Evolutionary conservation across 805 yeast species (phyloP), one percentile per base, ranked within the genome.

Genomic region (Brettanomyces custersianus): DNA sequence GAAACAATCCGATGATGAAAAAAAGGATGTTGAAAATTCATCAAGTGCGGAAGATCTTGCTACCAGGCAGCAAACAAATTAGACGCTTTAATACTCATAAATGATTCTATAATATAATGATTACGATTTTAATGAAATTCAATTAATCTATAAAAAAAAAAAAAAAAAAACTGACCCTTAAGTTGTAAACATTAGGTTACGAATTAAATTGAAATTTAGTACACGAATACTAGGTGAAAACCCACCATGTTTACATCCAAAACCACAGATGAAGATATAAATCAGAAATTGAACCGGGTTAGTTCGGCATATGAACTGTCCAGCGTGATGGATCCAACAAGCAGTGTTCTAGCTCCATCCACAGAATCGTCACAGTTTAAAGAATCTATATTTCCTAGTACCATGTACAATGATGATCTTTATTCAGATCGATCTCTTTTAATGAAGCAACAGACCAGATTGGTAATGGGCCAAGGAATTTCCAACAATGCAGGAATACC

Each of bases 401-500:
- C 39, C 29, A 37, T 30, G 11, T 20, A 31, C 25, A 40, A 44
- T 34, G 49, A 45, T 35, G 42, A 43, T 10, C 9, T 23, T 25
- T 18, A 25, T 16, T 44, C 51, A 7, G 38, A 46, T 4, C 33
- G 36, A 13, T 25, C 49, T 12, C 31, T 40, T 4, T 28, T 41
- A 31, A 47, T 44, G 15, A 33, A 41, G n/a, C 37, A 27, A 17
- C 44, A 18, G 29, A n/a, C 52, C 11, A 43, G 39, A 15, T 26
- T 51, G 20, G 39, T 58, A 4, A 47, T 59, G 6, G 65, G 64
- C 9, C 63, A 59, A 40, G 57, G 61, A 4, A 60, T 60, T n/a
- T 36, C 31, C 2, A 47, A 50, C 30, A 60, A 57, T 37, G 43
- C 51, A 3, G 64, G 63, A 8, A 45, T 60, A 3, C 60, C 57